Evolutionary conservation across 371 early-diverging fungal genomes (phyloP).

Genomic region (Mucor indicus): DNA sequence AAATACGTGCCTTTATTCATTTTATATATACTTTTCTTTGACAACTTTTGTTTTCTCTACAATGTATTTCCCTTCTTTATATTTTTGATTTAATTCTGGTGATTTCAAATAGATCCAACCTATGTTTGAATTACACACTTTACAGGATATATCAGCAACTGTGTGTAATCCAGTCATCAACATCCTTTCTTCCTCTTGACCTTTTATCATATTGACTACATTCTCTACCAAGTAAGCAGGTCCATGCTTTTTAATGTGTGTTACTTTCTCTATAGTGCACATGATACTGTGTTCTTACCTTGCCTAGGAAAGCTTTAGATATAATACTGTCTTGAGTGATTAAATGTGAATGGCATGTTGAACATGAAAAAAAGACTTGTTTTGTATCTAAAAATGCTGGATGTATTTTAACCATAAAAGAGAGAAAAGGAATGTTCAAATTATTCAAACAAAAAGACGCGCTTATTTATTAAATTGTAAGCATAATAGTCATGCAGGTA

Average conservation of each 20-base stretch:
- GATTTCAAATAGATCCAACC: conserved; percentile 62
- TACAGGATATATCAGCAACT: conserved; percentile 74
- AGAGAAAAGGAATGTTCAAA: neutral
- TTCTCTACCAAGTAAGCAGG: conserved; percentile 65
- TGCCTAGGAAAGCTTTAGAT: conserved; percentile 48
- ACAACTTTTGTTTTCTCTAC: conserved; percentile 60
- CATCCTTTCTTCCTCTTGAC: conserved; percentile 60
- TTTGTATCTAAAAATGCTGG: conserved; percentile 35
- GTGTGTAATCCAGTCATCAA: conserved; percentile 82
- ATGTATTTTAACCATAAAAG: conserved; percentile 31
- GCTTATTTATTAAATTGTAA: no score
- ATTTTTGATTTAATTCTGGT: conserved; percentile 65
- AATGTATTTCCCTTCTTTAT: conserved; percentile 81
- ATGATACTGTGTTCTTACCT: conserved; percentile 30
- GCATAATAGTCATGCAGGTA: no score
- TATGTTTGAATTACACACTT: conserved; percentile 44
- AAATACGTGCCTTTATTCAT: no score
- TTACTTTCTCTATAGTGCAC: no score
- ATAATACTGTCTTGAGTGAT: conserved; percentile 58
- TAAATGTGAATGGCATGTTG: conserved; percentile 62
- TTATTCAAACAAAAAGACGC: no score
- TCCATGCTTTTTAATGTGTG: conserved; percentile 47
- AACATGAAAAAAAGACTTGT: conserved; percentile 51
- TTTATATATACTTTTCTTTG: conserved; percentile 43
- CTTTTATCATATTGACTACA: conserved; percentile 62